Base-by-base conservation (phyloP, 805 yeast species). In the Schwanniomyces vanrijiae region DNA sequence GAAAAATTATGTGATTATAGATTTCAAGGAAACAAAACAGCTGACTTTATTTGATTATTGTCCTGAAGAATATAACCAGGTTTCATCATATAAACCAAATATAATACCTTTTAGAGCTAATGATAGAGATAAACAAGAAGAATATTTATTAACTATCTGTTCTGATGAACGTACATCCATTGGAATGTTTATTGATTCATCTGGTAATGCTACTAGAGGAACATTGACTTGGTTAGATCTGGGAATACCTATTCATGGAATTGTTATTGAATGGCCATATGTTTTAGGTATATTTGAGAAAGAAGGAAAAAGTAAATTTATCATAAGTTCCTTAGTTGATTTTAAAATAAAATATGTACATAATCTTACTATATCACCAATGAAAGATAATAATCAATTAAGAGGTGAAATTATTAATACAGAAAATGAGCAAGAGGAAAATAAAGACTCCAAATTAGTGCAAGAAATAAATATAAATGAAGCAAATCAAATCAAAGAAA, bases 201-300 rank as follows among this genome's bases (percentile, higher is more conserved):
- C 50, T 13, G 77, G 77, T 1, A 75, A 72, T 45, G 75, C 66
- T 2, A 69, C 74, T 1, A 52, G 76, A 47, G 76, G 77, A 3
- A 73, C 76, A 2, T 49, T 73, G 16, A 55, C 70, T 8, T 71
- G 77, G 75, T 47, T 60, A 0, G 64, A 57, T 13, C 43, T 50
- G 4, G 75, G 76, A 3, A 69, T 67, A 40, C 76, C 76, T 5
- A 51, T 57, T 0, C 56, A 61, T 11, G 72, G 74, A 1, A 45
- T 71, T 11, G 62, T 52, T 0, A 54, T 71, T 3, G 53, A 48
- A 24, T 69, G 76, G 76, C 76, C 77, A 0, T 66, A 58, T 50
- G 66, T 60, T 0, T 44, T 70, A 40, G 73, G 72, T 0, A 21
- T 65, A 2, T 68, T 69, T 18, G 46, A 42, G 34, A 40, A 26